phyloP scores from a whole-genome alignment of 768 basidiomycete species.

The Phallus indusiatus region DNA sequence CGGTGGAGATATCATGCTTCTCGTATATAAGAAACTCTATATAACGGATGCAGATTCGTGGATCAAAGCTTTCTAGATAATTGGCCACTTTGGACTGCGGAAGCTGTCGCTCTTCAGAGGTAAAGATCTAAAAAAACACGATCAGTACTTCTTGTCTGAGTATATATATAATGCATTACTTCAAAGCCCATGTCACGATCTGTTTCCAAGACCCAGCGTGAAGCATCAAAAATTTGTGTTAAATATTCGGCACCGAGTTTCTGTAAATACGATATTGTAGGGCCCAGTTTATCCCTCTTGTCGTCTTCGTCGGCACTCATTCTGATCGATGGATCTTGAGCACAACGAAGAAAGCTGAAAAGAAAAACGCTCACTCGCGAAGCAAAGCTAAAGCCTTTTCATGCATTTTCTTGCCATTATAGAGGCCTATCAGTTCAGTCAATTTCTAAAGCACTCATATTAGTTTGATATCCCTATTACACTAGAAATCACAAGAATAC shows the following conservation, averaged over 20 bases:
- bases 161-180: conserved; percentile 28
- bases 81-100: conserved; percentile 68
- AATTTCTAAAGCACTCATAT: conserved; percentile 54
- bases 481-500: conserved; percentile 12
- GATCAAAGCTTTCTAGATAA: conserved; percentile 67
- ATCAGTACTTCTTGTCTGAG: background rate
- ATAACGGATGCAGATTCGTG: conserved; percentile 62
- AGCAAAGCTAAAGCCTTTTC: conserved; percentile 74
- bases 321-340: conserved; percentile 29
- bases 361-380: conserved; percentile 51
- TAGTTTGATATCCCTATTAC: no score
- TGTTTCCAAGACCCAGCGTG: conserved; percentile 78
- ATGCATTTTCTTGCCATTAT: conserved; percentile 95
- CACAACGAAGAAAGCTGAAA: background rate
- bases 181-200: conserved; percentile 69
- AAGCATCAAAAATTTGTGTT: conserved; percentile 69
- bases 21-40: conserved; percentile 79
- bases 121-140: conserved; percentile 62
- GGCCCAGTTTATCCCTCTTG: conserved; percentile 65
- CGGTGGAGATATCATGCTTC: conserved; percentile 51
- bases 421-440: conserved; percentile 81
- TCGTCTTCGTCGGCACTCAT: conserved; percentile 73
- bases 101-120: conserved; percentile 88
- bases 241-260: conserved; percentile 80
- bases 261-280: conserved; percentile 84